Evolutionary conservation across 2,329 filamentous ascomycete species (phyloP).

Genomic region (Fusarium sp.): DNA sequence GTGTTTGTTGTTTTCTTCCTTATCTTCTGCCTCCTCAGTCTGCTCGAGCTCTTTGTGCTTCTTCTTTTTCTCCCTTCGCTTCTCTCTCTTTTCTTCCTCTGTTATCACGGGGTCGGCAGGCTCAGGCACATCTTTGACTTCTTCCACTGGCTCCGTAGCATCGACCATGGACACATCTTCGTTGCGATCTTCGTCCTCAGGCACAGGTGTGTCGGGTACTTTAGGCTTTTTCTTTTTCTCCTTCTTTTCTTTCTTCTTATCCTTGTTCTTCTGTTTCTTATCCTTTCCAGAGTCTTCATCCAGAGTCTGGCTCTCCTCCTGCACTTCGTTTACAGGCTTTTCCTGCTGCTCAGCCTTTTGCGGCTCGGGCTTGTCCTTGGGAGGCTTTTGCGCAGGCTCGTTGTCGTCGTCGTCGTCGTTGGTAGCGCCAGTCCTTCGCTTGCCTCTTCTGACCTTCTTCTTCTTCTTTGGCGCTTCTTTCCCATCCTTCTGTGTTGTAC

Average conservation of each 20-base stretch:
- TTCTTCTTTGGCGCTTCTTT: constrained; percentile 45
- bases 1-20: constrained; percentile 58
- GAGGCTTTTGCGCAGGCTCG: constrained; percentile 14
- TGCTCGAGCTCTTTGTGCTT: constrained; percentile 46
- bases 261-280: constrained; percentile 37
- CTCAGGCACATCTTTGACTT: constrained; percentile 9
- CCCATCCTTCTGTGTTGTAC: constrained; percentile 15
- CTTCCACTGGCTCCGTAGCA: constrained; percentile 15
- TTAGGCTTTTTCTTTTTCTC: constrained; percentile 30
- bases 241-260: constrained; percentile 26
- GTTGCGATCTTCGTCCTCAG: constrained; percentile 24
- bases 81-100: constrained; percentile 34
- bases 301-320: constrained; percentile 48
- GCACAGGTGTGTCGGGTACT: constrained; percentile 13
- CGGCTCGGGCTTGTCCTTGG: constrained; percentile 46
- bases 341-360: constrained; percentile 54
- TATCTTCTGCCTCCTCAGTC: constrained; percentile 45
- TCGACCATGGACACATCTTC: constrained; percentile 48
- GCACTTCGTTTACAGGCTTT: constrained; percentile 49
- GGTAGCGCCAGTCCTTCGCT: constrained; percentile 36
- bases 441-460: constrained; percentile 47
- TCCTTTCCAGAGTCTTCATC: constrained; percentile 51
- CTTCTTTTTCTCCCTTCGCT: constrained; percentile 55
- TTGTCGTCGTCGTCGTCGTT: constrained; percentile 39
- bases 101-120: constrained; percentile 7